Base-by-base conservation (phyloP, 352 stramenopile species). In the Globisporangium mamillatum region DNA sequence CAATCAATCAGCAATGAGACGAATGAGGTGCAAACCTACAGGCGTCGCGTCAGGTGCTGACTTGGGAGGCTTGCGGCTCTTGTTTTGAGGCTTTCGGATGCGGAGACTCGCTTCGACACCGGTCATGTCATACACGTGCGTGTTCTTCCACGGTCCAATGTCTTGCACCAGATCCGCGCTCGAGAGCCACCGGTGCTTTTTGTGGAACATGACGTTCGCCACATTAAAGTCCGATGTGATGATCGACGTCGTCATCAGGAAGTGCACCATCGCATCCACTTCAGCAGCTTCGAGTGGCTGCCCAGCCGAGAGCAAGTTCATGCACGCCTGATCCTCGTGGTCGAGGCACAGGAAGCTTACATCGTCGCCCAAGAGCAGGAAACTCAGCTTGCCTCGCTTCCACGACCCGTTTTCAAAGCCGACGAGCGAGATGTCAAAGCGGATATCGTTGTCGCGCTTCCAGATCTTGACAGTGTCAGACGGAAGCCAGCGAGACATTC, bases 391-490 rank as follows among this genome's bases (percentile, higher is more conserved):
- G 41, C 85, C 85, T 54, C 85, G 83, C 63, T 84, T 70, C 85
- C 85, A 93, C 34, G 68, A 61, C 1, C 81, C 79, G 48, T 86
- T 79, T 32, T 90, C 74, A 61, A 91, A 91, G 3, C 84, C 85
- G 16, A 90, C 75, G 12, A 93, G 73, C 1, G 81, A 84, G 24
- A 91, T 75, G 44, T 93, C 83, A 24, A 89, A 84, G 48, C 86
- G 79, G 29, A 92, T 78, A 52, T 92, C 70, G 44, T 74, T 59
- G 3, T 66, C 76, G 14, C 79, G 77, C 69, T 93, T 93, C 83
- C 83, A 92, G 55, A 93, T 92, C 69, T 82, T 90, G 24, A 93
- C 69, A 3, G 80, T 89, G 67, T 93, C 83, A 2, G 81, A 91
- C 10, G 85, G 85, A 38, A 93, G 69, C 77, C 77, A 90, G 34